A percentile compares a stretch with the other conserved stretches of the same genome.
Conservation (phyloP, 257 asterid genomes). For the Solanum habrochaites region DNA sequence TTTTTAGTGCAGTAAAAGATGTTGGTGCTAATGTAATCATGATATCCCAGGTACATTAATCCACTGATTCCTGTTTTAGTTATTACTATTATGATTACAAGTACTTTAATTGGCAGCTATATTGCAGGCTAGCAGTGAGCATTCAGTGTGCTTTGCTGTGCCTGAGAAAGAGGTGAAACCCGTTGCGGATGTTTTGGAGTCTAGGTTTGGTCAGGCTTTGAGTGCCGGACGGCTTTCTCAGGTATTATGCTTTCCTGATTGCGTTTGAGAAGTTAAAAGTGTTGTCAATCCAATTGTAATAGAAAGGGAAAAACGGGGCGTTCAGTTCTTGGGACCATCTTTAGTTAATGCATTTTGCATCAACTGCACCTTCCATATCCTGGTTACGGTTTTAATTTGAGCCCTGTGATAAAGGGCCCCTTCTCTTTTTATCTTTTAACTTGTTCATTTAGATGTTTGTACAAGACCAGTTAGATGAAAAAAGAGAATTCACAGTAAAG, state of each 20-base stretch:
- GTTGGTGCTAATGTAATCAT: constrained; percentile 97
- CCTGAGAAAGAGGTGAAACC: constrained; percentile 91
- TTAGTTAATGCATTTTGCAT: neutral
- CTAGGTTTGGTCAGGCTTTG: constrained; percentile 84
- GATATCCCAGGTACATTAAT: constrained; percentile 79
- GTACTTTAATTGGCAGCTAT: constrained; percentile 6
- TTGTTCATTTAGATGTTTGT: neutral
- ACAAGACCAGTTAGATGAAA: neutral
- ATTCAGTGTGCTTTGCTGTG: constrained; percentile 98
- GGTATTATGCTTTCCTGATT: constrained; percentile 25
- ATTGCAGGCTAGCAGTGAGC: constrained; percentile 97
- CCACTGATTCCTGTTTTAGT: neutral
- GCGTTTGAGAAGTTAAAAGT: neutral
- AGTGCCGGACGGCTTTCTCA: constrained; percentile 98
- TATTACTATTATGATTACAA: neutral
- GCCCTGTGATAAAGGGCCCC: neutral
- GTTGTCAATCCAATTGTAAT: neutral
- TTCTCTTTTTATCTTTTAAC: neutral
- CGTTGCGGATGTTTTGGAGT: constrained; percentile 74
- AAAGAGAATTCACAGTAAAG: neutral
- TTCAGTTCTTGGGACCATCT: neutral
- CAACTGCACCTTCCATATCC: neutral
- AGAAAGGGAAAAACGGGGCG: neutral
- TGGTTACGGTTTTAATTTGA: neutral
- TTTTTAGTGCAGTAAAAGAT: constrained; percentile 86